A percentile compares a stretch with the other conserved stretches of the same genome.
These are phyloP conservation scores for Eleusine indica DNA, from an alignment of 176 grass and related monocot species.

Conservation along the genomic window DNA sequence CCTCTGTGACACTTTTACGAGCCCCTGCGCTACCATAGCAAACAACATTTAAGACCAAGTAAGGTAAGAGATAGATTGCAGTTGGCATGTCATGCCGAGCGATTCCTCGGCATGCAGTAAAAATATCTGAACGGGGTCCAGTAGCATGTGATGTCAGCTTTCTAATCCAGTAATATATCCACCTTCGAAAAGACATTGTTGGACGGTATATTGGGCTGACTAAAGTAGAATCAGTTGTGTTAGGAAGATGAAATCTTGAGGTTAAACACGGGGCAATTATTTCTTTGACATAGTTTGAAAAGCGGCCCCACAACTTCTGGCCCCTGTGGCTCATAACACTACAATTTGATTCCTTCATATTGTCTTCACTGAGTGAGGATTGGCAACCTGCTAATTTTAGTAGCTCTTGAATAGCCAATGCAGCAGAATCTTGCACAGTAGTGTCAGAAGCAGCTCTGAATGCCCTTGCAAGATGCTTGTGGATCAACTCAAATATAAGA, in stretches of 20 bases:
- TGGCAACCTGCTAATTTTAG: constrained; percentile 85
- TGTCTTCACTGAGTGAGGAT: constrained; percentile 58
- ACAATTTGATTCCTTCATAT: constrained; percentile 40
- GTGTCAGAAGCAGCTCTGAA: constrained; percentile 96
- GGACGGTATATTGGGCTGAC: constrained; percentile 73
- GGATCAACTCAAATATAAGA: constrained; percentile 98
- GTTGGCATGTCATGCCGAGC: constrained; percentile 94
- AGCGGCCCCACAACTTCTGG: constrained; percentile 81
- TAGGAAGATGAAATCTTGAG: constrained; percentile 84
- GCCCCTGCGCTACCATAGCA: constrained; percentile 85
- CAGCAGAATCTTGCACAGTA: constrained; percentile 89
- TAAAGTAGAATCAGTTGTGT: constrained; percentile 62
- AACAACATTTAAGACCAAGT: constrained; percentile 94
- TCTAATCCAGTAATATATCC: constrained; percentile 95
- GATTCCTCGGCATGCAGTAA: constrained; percentile 87
- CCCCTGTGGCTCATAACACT: constrained; percentile 70
- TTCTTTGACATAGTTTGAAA: constrained; percentile 95
- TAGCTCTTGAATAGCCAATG: constrained; percentile 98
- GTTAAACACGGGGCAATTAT: constrained; percentile 97
- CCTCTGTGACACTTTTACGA: constrained; percentile 82
- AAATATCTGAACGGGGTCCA: constrained; percentile 80
- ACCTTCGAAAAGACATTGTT: constrained; percentile 87
- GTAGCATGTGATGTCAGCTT: constrained; percentile 75
- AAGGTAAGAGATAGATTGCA: constrained; percentile 84
- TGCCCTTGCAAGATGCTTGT: constrained; percentile 94